These are phyloP conservation scores for Gorgonomyces haynaldii DNA, from an alignment of 192 early-diverging fungal genomes.

Conservation along the genomic window DNA sequence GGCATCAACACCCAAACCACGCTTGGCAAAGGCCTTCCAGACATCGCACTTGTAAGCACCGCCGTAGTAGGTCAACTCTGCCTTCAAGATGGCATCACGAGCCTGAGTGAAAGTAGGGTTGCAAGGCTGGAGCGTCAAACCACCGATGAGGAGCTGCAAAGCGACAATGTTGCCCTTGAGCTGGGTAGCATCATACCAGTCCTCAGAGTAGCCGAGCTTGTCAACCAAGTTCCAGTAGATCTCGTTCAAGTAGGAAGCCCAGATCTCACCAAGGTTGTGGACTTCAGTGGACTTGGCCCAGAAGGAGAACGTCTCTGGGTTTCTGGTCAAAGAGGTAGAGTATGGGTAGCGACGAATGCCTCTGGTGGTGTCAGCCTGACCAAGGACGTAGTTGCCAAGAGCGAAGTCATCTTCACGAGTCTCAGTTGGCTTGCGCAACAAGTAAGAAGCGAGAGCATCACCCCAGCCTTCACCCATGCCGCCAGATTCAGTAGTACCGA, in stretches of 20 bases:
- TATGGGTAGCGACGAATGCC: constrained; percentile 49
- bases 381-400: neutral
- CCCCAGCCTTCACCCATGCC: constrained; percentile 9
- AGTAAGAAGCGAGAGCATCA: neutral
- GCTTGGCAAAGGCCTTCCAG: constrained; percentile 32
- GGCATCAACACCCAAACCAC: constrained; percentile 25
- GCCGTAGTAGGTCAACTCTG: constrained; percentile 9
- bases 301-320: constrained; percentile 22
- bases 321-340: constrained; percentile 37
- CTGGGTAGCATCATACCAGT: constrained; percentile 9
- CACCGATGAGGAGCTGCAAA: constrained; percentile 38
- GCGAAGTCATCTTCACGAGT: neutral
- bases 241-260: constrained; percentile 48
- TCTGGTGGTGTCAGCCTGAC: neutral
- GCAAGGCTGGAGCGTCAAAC: constrained; percentile 31
- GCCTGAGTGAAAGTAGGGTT: constrained; percentile 26
- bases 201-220: constrained; percentile 11
- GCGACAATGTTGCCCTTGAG: constrained; percentile 34
- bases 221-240: constrained; percentile 44
- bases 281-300: constrained; percentile 24
- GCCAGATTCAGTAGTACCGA: constrained; percentile 10
- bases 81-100: constrained; percentile 24
- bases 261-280: constrained; percentile 49
- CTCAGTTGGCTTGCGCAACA: neutral
- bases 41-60: constrained; percentile 19